Conservation (phyloP, 192 early-diverging fungal genomes). For the Backusella westeae region DNA sequence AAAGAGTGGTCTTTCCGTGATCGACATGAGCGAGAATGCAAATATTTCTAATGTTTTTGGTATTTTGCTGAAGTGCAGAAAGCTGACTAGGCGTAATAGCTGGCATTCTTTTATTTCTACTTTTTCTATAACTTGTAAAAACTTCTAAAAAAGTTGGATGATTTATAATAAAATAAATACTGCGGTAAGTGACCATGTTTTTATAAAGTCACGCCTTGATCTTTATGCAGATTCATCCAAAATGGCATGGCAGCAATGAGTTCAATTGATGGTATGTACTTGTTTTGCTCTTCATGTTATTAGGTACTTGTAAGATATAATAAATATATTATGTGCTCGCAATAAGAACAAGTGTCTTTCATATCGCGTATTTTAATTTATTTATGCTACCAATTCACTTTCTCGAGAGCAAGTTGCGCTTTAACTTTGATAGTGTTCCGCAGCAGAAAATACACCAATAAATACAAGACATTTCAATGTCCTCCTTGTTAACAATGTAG, state of each 20-base stretch:
- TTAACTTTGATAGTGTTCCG: neutral
- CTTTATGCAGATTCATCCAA: neutral
- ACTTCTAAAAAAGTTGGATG: neutral
- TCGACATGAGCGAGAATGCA: slow-evolving; percentile 99
- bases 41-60: slow-evolving; percentile 85
- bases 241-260: no score
- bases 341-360: neutral
- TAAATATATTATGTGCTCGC: neutral
- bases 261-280: neutral
- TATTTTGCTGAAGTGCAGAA: slow-evolving; percentile 65
- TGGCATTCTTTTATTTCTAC: slow-evolving; percentile 50
- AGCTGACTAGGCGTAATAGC: slow-evolving; percentile 64
- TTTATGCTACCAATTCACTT: neutral
- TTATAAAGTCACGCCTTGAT: neutral
- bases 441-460: neutral
- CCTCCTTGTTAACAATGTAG: neutral
- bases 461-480: neutral
- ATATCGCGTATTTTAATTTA: neutral
- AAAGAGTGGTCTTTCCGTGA: slow-evolving; percentile 97
- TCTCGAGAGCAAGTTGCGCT: neutral
- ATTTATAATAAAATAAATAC: neutral
- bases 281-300: neutral
- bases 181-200: neutral
- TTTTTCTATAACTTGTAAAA: neutral
- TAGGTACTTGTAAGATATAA: neutral